A percentile compares a stretch with the other conserved stretches of the same genome.
These are phyloP conservation scores for Cladosporium velox DNA, from an alignment of 2,329 filamentous ascomycete genomes.

Conservation along the genomic window DNA sequence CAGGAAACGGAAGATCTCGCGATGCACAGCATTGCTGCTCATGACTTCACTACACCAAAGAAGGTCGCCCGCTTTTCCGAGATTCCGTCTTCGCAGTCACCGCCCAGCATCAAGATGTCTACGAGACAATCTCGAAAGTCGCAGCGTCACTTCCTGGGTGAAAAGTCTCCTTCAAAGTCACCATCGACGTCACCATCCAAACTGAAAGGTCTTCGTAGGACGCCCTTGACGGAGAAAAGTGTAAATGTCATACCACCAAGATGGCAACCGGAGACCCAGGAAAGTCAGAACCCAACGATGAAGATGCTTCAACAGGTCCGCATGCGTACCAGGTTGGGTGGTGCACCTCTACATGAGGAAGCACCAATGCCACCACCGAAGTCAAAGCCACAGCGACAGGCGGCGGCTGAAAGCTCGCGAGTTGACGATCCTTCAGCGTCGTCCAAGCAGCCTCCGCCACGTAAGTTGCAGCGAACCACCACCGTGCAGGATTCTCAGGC, in stretches of 20 bases:
- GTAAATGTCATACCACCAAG: conserved; percentile 20
- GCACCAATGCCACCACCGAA: conserved; percentile 10
- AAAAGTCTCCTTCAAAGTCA: conserved; percentile 11
- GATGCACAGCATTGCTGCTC: conserved; percentile 13
- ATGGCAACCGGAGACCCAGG: conserved; percentile 15
- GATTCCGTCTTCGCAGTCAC: conserved; percentile 30
- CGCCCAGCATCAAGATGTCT: conserved; percentile 26
- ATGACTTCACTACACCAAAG: conserved; percentile 23
- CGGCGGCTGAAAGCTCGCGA: neutral
- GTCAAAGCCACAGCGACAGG: neutral
- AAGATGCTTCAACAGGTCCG: conserved; percentile 20
- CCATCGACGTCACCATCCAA: conserved; percentile 1
- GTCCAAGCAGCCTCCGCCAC: neutral
- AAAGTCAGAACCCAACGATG: conserved; percentile 13
- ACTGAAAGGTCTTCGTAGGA: conserved; percentile 6
- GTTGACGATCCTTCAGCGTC: neutral
- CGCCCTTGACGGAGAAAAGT: conserved; percentile 26
- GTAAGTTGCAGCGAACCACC: conserved; percentile 17
- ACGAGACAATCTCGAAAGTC: conserved; percentile 17
- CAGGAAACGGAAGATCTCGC: neutral
- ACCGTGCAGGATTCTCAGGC: conserved; percentile 24
- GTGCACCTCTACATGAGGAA: neutral
- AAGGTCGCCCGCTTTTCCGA: conserved; percentile 20
- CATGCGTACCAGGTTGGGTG: neutral
- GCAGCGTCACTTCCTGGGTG: neutral